Base-by-base conservation (phyloP, 345 rosid genomes). In the Geranium rotundifolium region DNA sequence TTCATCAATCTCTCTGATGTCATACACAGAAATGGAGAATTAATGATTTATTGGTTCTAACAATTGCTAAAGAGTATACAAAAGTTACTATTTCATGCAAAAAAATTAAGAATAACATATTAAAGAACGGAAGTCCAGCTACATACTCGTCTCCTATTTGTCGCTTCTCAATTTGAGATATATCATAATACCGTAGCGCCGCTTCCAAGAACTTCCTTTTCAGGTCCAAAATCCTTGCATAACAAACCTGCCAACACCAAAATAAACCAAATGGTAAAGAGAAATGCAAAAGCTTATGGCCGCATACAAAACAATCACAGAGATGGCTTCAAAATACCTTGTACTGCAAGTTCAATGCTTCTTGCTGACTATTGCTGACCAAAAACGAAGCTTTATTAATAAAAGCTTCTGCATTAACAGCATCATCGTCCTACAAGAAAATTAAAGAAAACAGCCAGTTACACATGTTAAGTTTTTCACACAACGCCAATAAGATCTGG, bases 171-270 rank as follows among this genome's bases (percentile, higher is more conserved):
- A 92, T 92, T 73, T 92, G 99, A 74, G 97, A 92, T 66, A 90
- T 90, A 76, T 83, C 83, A 59, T 92, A 92, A 68, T 92, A 87
- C 52, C 96, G 91, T 54, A 92, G 72, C 69, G 99, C 99, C 37
- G 99, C 97, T 71, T 92, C 97, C 76, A 92, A 72, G 66, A 93
- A 93, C 81, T 93, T 93, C 75, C 99, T 80, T 77, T 93, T 93
- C 65, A 92, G 78, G 77, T 92, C 97, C 86, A 90, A 81, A 81
- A 92, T 90, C 74, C 95, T 87, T 62, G 99, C 97, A 86, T 87
- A 88, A 71, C 97, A 87, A 70, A 90, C 96, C 99, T 90, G 73
- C 59, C 52, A 65, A 34, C 41, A 34, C 41, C 6, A 34, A 34
- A 8, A 34, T 34, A 34, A 34, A 8, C 41, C 41, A 34, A 34